Evolutionary conservation across 2,329 filamentous ascomycete species (phyloP).

Genomic region (Nothopassalora personata): DNA sequence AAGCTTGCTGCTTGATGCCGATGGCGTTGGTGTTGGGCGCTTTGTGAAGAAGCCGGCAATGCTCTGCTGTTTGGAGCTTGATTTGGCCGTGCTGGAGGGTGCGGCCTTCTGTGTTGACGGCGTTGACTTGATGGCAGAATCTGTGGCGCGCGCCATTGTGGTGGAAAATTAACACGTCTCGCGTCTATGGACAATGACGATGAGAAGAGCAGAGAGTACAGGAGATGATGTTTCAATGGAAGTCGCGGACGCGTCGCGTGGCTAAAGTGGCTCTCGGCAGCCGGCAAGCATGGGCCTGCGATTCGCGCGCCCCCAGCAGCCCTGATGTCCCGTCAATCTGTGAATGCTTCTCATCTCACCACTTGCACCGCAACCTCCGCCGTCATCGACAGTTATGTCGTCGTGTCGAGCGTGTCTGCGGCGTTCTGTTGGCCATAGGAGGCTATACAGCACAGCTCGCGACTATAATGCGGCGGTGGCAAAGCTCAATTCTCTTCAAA

Average conservation of each 20-base stretch:
- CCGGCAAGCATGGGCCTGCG: background rate
- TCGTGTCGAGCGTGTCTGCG: constrained; percentile 9
- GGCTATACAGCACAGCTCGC: constrained; percentile 16
- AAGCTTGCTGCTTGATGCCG: constrained; percentile 40
- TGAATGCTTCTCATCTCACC: too few relatives aligned
- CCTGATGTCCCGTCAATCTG: too few relatives aligned
- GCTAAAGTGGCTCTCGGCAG: background rate
- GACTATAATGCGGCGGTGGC: constrained; percentile 57
- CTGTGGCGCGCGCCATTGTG: constrained; percentile 11
- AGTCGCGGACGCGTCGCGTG: background rate
- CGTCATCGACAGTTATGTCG: background rate
- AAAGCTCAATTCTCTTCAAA: constrained; percentile 70
- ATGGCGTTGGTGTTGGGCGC: constrained; percentile 34
- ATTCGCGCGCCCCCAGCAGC: too few relatives aligned
- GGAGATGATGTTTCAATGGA: constrained; percentile 26
- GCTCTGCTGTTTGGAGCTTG: constrained; percentile 60
- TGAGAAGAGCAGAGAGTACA: constrained; percentile 38
- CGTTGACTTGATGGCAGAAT: constrained; percentile 9
- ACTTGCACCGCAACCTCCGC: background rate
- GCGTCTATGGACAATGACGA: constrained; percentile 1
- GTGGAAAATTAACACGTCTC: background rate
- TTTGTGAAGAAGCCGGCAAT: constrained; percentile 77
- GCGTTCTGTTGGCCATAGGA: constrained; percentile 1
- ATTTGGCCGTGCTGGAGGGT: constrained; percentile 37
- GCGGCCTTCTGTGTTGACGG: constrained; percentile 36